Conservation (phyloP, 768 basidiomycete genomes). For the Sarcomyxa edulis region DNA sequence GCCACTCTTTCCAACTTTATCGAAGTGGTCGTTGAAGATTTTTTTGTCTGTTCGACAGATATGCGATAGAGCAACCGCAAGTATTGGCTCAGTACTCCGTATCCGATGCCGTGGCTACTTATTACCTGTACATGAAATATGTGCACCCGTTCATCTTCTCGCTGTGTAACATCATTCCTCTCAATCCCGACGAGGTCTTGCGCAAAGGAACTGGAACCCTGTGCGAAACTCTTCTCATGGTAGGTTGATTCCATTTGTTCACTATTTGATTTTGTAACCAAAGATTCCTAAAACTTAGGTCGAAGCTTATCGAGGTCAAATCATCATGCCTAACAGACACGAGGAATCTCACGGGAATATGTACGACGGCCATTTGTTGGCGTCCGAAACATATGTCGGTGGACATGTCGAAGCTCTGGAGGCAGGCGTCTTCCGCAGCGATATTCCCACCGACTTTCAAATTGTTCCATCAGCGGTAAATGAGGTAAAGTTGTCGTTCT, state of each 20-base stretch:
- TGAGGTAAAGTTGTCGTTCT: conserved; percentile 43
- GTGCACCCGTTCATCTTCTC: conserved; percentile 99
- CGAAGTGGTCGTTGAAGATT: no score
- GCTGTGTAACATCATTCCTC: conserved; percentile 96
- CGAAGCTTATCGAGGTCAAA: conserved; percentile 85
- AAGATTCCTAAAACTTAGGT: conserved; percentile 48
- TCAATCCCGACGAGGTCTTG: conserved; percentile 93
- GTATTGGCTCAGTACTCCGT: conserved; percentile 95
- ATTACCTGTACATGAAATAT: conserved; percentile 99
- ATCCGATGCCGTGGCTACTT: conserved; percentile 99
- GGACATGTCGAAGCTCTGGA: conserved; percentile 98
- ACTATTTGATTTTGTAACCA: neutral
- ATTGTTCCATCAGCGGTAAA: conserved; percentile 84
- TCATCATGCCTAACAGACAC: conserved; percentile 98
- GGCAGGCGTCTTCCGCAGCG: conserved; percentile 96
- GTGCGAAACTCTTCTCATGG: conserved; percentile 98
- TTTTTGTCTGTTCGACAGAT: conserved; percentile 41
- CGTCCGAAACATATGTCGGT: conserved; percentile 97
- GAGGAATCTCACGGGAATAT: conserved; percentile 90
- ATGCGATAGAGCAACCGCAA: conserved; percentile 95
- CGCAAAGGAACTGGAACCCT: conserved; percentile 95
- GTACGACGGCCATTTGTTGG: conserved; percentile 94
- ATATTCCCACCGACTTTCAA: conserved; percentile 94
- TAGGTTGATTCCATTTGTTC: conserved; percentile 28
- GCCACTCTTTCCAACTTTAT: no score